Conservation (phyloP, 2,329 filamentous ascomycete species). For the Metarhizium robertsii region DNA sequence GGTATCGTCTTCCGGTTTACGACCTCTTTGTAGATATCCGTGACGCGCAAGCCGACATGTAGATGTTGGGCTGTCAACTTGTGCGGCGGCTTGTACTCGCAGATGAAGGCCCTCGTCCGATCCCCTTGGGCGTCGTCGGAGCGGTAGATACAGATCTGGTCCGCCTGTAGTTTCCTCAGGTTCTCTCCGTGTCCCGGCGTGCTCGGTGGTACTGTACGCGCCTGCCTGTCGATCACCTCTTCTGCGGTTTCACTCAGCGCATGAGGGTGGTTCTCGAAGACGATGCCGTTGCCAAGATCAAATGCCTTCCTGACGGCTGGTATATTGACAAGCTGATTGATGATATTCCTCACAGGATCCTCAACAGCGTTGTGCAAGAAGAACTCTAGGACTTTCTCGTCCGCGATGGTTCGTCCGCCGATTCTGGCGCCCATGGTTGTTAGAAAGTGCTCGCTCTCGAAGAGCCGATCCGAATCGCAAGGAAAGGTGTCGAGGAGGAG, state of each 20-base stretch:
- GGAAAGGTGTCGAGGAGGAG: slow-evolving; percentile 14
- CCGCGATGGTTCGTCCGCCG: slow-evolving; percentile 8
- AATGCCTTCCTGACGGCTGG: slow-evolving; percentile 12
- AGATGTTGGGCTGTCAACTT: slow-evolving; percentile 34
- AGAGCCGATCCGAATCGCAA: slow-evolving; percentile 10
- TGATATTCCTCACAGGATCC: slow-evolving; percentile 14
- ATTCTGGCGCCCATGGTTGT: slow-evolving; percentile 13
- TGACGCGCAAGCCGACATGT: slow-evolving; percentile 28
- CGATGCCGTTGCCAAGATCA: slow-evolving; percentile 18
- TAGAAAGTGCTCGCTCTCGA: slow-evolving; percentile 17
- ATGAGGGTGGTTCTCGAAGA: slow-evolving; percentile 22
- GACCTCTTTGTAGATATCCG: slow-evolving; percentile 31
- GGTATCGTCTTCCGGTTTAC: slow-evolving; percentile 17
- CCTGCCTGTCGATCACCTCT: slow-evolving; percentile 16
- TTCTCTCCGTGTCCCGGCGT: slow-evolving; percentile 12
- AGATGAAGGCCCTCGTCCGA: slow-evolving; percentile 15
- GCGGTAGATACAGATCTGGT: slow-evolving; percentile 21
- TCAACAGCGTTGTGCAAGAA: slow-evolving; percentile 11
- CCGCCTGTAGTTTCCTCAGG: slow-evolving; percentile 16
- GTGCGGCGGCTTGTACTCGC: slow-evolving; percentile 37
- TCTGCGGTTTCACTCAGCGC: slow-evolving; percentile 16
- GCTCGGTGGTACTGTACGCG: slow-evolving; percentile 7
- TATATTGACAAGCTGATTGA: slow-evolving; percentile 18
- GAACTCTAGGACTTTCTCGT: slow-evolving; percentile 21
- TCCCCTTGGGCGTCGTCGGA: slow-evolving; percentile 4